Base-by-base conservation (phyloP, 192 early-diverging fungal species). In the Coemansia sp. region DNA sequence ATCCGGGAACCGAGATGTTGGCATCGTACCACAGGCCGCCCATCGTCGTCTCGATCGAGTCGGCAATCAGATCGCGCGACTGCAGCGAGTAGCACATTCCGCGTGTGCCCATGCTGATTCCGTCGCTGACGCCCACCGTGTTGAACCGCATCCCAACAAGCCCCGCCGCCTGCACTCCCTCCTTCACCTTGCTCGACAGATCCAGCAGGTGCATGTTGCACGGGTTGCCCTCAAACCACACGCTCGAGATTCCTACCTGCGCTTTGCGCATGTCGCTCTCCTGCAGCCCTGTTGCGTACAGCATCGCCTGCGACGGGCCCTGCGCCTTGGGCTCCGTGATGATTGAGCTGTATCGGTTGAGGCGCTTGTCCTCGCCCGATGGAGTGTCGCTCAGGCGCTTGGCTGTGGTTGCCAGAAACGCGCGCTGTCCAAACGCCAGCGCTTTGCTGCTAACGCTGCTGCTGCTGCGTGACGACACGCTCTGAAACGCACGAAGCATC, bases 171-270 rank as follows among this genome's bases (percentile, higher is more conserved):
- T 89, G 70, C 40, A 99, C 96, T 67, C 96, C 96, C 69, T 94
- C 87, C 75, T 99, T 99, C 64, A 99, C 95, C 61, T 91, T 84
- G 18, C 54, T 86, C 9, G 96, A 86, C 15, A 99, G 86, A 70
- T 97, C 93, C 59, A 91, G 78, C 43, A 99, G 86, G 66, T 99
- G 98, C 98, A 99, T 99, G 83, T 99, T 99, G 86, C 98, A 99
- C 10, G 98, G 95, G 83, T 99, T 99, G 65, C 98, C 98, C 76
- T 99, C 98, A 74, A 95, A 98, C 95, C 96, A 95, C 85, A 99
- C 95, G 81, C 90, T 92, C 9, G 94, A 88, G 70, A 99, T 99
- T 41, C 98, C 98, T 38, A 99, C 94, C 85, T 98, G 96, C 18
- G 94, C 88, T 75, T 93, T 90, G 65, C 74, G 76, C 86, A 99